Evolutionary conservation across 495 filamentous ascomycete species (phyloP).

Genomic region (Penicillium diatomitis): DNA sequence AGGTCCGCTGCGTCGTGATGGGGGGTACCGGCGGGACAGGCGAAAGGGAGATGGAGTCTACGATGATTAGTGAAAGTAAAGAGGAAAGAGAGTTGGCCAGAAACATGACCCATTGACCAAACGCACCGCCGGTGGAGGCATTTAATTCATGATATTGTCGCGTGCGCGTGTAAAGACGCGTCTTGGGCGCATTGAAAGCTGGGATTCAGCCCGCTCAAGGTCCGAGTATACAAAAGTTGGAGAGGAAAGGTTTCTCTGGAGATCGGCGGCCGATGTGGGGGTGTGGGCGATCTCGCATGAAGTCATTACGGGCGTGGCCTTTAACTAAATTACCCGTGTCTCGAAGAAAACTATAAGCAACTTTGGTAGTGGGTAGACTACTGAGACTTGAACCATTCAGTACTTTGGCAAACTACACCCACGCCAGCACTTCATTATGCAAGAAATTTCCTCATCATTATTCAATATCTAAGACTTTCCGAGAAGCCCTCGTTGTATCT

Average conservation of each 20-base stretch:
- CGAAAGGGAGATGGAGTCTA: slow-evolving; percentile 30
- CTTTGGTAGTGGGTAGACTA: no score
- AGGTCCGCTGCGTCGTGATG: slow-evolving; percentile 21
- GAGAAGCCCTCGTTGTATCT: no score
- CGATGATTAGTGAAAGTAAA: background rate
- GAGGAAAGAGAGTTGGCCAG: no score
- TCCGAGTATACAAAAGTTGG: background rate
- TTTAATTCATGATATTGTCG: background rate
- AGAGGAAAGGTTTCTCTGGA: background rate
- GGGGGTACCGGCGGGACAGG: slow-evolving; percentile 17
- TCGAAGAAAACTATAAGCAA: no score
- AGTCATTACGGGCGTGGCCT: no score
- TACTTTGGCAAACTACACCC: no score
- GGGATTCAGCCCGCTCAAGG: background rate
- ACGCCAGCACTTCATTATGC: no score
- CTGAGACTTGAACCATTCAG: no score
- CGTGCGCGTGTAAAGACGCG: background rate
- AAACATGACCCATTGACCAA: background rate
- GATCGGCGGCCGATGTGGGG: background rate
- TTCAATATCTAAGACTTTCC: no score
- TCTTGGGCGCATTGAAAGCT: background rate
- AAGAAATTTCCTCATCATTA: no score
- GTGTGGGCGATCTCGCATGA: no score
- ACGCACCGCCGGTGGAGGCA: background rate
- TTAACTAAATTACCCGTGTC: no score